Conservation (phyloP, 139 green algal species). For the Pycnococcus provasolii region DNA sequence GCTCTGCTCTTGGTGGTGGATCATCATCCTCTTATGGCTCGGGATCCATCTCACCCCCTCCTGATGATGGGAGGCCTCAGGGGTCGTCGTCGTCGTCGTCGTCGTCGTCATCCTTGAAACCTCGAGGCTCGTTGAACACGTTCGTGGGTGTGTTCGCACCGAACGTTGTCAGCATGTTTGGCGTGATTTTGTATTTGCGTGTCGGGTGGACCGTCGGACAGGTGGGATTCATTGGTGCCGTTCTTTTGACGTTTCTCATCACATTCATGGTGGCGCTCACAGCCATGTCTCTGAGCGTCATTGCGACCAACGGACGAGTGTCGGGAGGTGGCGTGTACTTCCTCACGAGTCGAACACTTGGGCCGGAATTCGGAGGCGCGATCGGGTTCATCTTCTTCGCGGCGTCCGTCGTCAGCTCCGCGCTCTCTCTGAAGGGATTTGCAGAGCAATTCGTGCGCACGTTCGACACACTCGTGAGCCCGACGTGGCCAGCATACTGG, state of each 20-base stretch:
- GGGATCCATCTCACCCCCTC: no score
- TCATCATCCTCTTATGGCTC: no score
- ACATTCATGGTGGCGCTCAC: background rate
- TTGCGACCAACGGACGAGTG: background rate
- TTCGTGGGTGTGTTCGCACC: background rate
- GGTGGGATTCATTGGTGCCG: background rate
- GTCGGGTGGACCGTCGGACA: constrained; percentile 1
- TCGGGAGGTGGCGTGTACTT: background rate
- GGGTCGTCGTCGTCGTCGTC: no score
- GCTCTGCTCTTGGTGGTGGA: no score
- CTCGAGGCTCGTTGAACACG: no score
- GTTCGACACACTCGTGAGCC: no score
- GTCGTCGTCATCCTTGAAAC: no score
- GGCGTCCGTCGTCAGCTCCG: background rate
- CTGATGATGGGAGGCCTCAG: no score
- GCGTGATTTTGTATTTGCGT: background rate
- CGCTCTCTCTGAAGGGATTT: background rate
- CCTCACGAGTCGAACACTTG: background rate
- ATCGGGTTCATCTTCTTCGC: background rate
- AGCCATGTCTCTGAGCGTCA: background rate
- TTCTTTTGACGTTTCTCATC: background rate
- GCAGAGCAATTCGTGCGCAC: no score
- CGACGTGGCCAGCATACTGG: no score
- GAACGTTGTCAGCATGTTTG: background rate
- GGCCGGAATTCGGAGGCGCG: background rate